Percentiles rank a stretch among this genome's conserved stretches.
These are phyloP conservation scores for Takakia lepidozioides DNA, from an alignment of 225 moss, liverwort and hornwort species.

Conservation along the genomic window DNA sequence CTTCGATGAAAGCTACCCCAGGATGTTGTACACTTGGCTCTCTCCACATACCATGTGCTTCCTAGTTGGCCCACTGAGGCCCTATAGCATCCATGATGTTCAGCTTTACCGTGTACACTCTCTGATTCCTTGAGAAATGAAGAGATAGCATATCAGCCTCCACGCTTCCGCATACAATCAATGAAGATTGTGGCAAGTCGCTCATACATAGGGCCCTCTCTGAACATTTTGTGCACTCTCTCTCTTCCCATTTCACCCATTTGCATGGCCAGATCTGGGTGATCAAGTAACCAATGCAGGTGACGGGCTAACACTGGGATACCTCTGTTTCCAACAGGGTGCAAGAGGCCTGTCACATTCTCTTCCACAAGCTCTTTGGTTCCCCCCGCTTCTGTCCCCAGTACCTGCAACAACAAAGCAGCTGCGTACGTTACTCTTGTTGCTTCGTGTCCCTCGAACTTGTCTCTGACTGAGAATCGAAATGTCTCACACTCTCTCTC, in stretches of 20 bases:
- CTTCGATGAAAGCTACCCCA: too few relatives aligned
- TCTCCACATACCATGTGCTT: too few relatives aligned
- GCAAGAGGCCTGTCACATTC: slow-evolving; percentile 55
- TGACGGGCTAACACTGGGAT: slow-evolving; percentile 48
- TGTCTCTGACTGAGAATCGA: too few relatives aligned
- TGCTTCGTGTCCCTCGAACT: too few relatives aligned
- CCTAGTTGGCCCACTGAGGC: too few relatives aligned
- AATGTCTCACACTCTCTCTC: too few relatives aligned
- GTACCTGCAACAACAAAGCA: slow-evolving; percentile 24
- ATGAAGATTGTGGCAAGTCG: slow-evolving; percentile 47
- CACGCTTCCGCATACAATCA: slow-evolving; percentile 28
- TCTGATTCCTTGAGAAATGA: too few relatives aligned
- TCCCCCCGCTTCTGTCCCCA: slow-evolving; percentile 66
- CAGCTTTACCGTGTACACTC: too few relatives aligned
- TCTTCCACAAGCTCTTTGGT: slow-evolving; percentile 57
- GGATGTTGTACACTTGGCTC: too few relatives aligned
- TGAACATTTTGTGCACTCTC: slow-evolving; percentile 26
- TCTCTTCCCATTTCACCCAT: slow-evolving; percentile 55
- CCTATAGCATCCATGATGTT: too few relatives aligned
- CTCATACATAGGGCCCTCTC: slow-evolving; percentile 59
- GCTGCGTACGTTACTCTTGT: too few relatives aligned
- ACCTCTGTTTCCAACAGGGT: slow-evolving; percentile 49
- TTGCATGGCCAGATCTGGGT: slow-evolving; percentile 33
- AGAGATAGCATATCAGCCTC: slow-evolving; percentile 19
- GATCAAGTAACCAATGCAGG: slow-evolving; percentile 31